Conservation (phyloP, 306 rosid genomes). For the Cicer arietinum region DNA sequence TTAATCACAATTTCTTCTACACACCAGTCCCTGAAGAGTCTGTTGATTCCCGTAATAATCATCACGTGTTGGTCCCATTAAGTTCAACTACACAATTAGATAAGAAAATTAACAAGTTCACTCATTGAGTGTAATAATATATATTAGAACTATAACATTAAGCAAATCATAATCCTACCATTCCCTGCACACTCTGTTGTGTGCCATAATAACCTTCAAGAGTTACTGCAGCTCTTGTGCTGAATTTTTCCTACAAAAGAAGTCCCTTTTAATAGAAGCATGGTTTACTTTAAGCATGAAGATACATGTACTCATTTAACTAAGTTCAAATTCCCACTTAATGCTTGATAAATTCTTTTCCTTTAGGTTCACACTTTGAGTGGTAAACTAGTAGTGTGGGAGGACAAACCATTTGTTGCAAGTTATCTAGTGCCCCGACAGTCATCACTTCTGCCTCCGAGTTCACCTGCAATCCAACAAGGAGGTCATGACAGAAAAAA, state of each 20-base stretch:
- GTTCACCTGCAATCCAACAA: conserved; percentile 66
- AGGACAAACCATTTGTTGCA: conserved; percentile 94
- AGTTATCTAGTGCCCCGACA: conserved; percentile 83
- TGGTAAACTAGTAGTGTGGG: conserved; percentile 26
- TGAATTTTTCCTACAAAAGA: conserved; percentile 80
- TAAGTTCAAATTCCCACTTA: conserved; percentile 28
- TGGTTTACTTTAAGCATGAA: conserved; percentile 43
- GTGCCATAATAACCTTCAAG: conserved; percentile 87
- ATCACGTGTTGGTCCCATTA: conserved; percentile 97
- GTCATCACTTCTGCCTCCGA: conserved; percentile 77
- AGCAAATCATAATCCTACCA: conserved; percentile 63
- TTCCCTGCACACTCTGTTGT: conserved; percentile 84
- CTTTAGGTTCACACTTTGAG: conserved; percentile 15
- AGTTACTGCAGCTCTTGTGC: conserved; percentile 76
- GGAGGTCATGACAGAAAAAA: conserved; percentile 41
- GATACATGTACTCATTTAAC: conserved; percentile 23
- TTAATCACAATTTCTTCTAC: conserved; percentile 40
- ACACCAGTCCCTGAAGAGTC: conserved; percentile 88
- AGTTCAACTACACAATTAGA: conserved; percentile 73
- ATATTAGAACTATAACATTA: conserved; percentile 33
- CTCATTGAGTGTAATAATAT: conserved; percentile 25
- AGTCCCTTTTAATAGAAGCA: conserved; percentile 23
- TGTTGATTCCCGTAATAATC: conserved; percentile 90
- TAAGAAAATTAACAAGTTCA: conserved; percentile 5
- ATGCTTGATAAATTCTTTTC: conserved; percentile 12